phyloP scores from a whole-genome alignment of 1,284 basidiomycete species.

The Boletus semigastroideus region DNA sequence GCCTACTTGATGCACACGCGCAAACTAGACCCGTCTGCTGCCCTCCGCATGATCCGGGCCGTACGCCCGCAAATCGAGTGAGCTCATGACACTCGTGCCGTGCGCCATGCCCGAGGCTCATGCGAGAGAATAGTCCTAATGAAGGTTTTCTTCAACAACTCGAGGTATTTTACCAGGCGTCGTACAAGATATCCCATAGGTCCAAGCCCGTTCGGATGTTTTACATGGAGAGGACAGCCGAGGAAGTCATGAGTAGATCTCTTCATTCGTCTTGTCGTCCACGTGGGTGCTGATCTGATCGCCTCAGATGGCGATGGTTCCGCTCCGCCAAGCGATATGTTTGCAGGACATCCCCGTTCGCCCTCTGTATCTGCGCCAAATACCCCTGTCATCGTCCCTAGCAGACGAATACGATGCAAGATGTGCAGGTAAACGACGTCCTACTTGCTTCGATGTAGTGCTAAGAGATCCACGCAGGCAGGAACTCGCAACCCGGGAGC shows the following conservation, averaged over 20 bases:
- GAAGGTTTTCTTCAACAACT: slow-evolving; percentile 77
- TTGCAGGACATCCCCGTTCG: slow-evolving; percentile 70
- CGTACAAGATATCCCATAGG: slow-evolving; percentile 64
- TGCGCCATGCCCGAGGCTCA: slow-evolving; percentile 5
- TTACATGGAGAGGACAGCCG: slow-evolving; percentile 74
- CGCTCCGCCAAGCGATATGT: slow-evolving; percentile 62
- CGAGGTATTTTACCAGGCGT: slow-evolving; percentile 71
- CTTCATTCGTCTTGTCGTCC: not conserved
- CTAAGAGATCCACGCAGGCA: slow-evolving; percentile 44
- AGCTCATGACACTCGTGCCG: slow-evolving; percentile 25
- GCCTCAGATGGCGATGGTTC: slow-evolving; percentile 69
- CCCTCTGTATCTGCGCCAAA: slow-evolving; percentile 61
- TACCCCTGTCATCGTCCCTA: slow-evolving; percentile 51
- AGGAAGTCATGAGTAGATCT: slow-evolving; percentile 70
- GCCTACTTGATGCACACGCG: slow-evolving; percentile 82
- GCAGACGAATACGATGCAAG: slow-evolving; percentile 81
- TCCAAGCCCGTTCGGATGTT: slow-evolving; percentile 77
- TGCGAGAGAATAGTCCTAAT: slow-evolving; percentile 59
- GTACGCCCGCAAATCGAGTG: slow-evolving; percentile 71
- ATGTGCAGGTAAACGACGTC: slow-evolving; percentile 70
- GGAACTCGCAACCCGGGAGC: slow-evolving; percentile 84
- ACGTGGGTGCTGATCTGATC: slow-evolving; percentile 13
- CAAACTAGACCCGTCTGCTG: slow-evolving; percentile 61
- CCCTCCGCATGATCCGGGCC: slow-evolving; percentile 65
- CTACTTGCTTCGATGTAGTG: not conserved